Percentiles rank a stretch among this genome's conserved stretches.
These are phyloP conservation scores for Penicillium silybi DNA, from an alignment of 495 filamentous ascomycete genomes.

Conservation along the genomic window DNA sequence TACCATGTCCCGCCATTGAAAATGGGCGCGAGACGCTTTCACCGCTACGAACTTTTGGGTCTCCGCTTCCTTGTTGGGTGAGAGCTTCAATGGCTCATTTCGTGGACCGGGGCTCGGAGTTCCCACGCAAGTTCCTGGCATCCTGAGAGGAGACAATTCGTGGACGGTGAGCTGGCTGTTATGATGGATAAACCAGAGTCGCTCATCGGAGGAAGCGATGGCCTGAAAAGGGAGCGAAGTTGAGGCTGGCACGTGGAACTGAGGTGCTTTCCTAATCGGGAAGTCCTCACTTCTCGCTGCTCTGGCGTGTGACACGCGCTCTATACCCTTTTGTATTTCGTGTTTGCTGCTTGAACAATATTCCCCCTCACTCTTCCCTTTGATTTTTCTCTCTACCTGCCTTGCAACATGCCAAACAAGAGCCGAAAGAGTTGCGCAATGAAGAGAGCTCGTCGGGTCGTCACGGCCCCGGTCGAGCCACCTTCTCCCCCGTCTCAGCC, in stretches of 20 bases:
- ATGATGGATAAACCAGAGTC: neutral
- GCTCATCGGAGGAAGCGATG: neutral
- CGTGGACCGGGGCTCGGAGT: neutral
- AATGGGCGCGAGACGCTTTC: neutral
- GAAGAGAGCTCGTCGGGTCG: neutral
- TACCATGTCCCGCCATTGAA: neutral
- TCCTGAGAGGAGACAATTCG: neutral
- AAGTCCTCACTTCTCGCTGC: neutral
- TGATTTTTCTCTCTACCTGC: neutral
- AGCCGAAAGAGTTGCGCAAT: neutral
- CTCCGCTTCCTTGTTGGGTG: neutral
- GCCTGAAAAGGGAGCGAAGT: neutral
- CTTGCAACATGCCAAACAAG: neutral
- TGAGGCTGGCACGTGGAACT: neutral
- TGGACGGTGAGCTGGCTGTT: neutral
- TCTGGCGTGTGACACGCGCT: neutral
- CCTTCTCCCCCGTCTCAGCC: neutral
- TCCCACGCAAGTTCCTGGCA: neutral
- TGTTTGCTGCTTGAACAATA: too few species aligned
- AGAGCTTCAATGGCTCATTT: neutral
- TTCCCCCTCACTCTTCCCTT: neutral
- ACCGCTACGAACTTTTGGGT: too few species aligned
- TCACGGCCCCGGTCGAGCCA: neutral
- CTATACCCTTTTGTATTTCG: neutral
- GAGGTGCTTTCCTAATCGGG: neutral